Evolutionary conservation across 2,329 filamentous ascomycete species (phyloP).

Genomic region (Penicillium carneum): DNA sequence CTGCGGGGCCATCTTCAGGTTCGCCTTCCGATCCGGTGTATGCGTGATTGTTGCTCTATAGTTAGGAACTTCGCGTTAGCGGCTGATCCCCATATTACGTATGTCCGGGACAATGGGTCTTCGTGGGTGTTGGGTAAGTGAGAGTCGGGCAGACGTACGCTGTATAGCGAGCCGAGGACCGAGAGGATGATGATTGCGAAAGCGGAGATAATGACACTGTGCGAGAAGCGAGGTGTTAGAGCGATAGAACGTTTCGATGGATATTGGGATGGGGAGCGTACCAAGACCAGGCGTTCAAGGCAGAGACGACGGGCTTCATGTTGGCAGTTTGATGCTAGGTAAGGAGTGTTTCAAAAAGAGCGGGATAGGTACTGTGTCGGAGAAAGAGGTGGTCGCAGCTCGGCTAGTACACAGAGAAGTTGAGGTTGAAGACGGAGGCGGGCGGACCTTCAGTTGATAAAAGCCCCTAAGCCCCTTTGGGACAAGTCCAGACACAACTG

Average conservation of each 20-base stretch:
- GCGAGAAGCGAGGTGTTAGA: constrained; percentile 25
- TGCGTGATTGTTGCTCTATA: constrained; percentile 74
- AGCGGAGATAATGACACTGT: constrained; percentile 73
- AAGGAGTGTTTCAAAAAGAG: constrained; percentile 9
- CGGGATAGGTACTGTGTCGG: constrained; percentile 6
- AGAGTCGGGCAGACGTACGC: constrained; percentile 55
- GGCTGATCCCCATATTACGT: constrained; percentile 8
- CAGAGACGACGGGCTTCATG: constrained; percentile 95
- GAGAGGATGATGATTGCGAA: constrained; percentile 72
- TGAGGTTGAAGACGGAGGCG: constrained; percentile 34
- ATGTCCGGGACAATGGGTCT: constrained; percentile 12
- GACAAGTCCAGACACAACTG: constrained; percentile 19
- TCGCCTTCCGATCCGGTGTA: constrained; percentile 77
- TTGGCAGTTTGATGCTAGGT: constrained; percentile 45
- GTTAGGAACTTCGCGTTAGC: constrained; percentile 19
- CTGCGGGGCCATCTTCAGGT: constrained; percentile 75
- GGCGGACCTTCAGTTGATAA: constrained; percentile 26
- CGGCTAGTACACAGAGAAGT: constrained; percentile 18
- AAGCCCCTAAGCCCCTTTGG: constrained; percentile 37
- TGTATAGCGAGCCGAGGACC: constrained; percentile 75
- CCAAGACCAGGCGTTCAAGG: constrained; percentile 95
- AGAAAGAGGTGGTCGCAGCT: constrained; percentile 4
- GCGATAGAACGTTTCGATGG: background rate
- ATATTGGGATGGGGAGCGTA: constrained; percentile 57
- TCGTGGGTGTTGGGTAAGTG: background rate